Percentiles rank a stretch among this genome's conserved stretches.
Evolutionary conservation across 2,329 filamentous ascomycete genomes (phyloP).

Genomic region (Fusarium agapanthi): DNA sequence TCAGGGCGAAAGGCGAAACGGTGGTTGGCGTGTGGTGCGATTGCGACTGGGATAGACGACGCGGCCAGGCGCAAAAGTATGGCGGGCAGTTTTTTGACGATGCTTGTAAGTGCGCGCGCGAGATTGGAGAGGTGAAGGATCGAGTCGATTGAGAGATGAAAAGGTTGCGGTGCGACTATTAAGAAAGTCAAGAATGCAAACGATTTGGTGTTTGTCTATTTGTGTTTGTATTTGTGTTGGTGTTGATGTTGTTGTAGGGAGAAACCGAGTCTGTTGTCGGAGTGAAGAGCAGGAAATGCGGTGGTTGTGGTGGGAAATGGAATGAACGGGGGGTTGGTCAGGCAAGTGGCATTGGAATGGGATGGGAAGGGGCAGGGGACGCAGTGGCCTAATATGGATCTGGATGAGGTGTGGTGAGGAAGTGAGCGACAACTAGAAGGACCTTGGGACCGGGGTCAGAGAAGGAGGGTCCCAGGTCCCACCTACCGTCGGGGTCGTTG

Average conservation of each 20-base stretch:
- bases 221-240: constrained; percentile 38
- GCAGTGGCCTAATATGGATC: constrained; percentile 39
- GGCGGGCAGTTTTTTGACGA: not conserved
- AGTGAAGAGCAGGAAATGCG: constrained; percentile 37
- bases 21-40: constrained; percentile 39
- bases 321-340: constrained; percentile 40
- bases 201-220: constrained; percentile 13
- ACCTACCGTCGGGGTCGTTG: not conserved
- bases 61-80: constrained; percentile 30
- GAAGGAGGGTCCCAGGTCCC: constrained; percentile 20
- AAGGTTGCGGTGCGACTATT: constrained; percentile 9
- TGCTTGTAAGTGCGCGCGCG: constrained; percentile 4
- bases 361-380: constrained; percentile 37
- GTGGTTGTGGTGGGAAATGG: constrained; percentile 38
- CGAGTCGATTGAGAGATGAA: not conserved
- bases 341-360: constrained; percentile 35
- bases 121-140: not conserved
- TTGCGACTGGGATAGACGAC: constrained; percentile 30
- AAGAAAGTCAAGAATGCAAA: constrained; percentile 1
- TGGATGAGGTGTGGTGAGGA: constrained; percentile 12
- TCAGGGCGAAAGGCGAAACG: constrained; percentile 1
- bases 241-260: constrained; percentile 34
- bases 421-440: constrained; percentile 21
- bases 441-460: constrained; percentile 7
- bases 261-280: constrained; percentile 32